Conservation (phyloP, 2,329 filamentous ascomycete genomes). For the Rhynchosporium agropyri region DNA sequence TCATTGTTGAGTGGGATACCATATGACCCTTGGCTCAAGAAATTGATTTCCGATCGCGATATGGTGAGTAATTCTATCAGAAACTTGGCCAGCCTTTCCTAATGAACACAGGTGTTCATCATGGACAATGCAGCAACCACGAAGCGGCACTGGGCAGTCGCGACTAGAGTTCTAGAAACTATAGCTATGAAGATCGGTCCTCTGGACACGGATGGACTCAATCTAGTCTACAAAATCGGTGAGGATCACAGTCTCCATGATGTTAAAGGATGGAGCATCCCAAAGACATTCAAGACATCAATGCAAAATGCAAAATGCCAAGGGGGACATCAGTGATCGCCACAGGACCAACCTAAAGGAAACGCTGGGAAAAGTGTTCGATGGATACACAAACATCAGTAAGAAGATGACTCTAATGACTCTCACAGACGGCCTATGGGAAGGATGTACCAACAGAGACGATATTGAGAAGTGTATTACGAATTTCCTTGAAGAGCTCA, state of each 20-base stretch:
- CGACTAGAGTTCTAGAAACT: neutral
- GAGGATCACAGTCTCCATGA: neutral
- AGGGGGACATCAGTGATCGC: neutral
- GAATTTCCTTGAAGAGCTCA: conserved; percentile 5
- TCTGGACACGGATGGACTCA: conserved; percentile 9
- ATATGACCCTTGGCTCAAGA: conserved; percentile 5
- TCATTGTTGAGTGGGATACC: conserved; percentile 2
- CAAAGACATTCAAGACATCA: neutral
- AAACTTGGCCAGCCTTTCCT: neutral
- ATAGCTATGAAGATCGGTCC: conserved; percentile 12
- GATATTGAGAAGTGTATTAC: conserved; percentile 12
- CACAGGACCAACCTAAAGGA: conserved; percentile 14
- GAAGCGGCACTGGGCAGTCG: neutral
- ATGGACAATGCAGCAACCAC: neutral
- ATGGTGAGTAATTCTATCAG: neutral
- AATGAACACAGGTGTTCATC: neutral
- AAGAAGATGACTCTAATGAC: conserved; percentile 19
- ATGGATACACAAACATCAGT: conserved; percentile 8
- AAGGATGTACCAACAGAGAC: neutral
- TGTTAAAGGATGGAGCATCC: conserved; percentile 8
- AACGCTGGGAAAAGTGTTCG: conserved; percentile 13
- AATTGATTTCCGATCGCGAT: conserved; percentile 15
- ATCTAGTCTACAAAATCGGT: neutral
- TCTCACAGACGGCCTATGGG: conserved; percentile 16
- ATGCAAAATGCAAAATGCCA: neutral